Conservation (phyloP, 2,329 filamentous ascomycete species). For the Aspergillus sp. region DNA sequence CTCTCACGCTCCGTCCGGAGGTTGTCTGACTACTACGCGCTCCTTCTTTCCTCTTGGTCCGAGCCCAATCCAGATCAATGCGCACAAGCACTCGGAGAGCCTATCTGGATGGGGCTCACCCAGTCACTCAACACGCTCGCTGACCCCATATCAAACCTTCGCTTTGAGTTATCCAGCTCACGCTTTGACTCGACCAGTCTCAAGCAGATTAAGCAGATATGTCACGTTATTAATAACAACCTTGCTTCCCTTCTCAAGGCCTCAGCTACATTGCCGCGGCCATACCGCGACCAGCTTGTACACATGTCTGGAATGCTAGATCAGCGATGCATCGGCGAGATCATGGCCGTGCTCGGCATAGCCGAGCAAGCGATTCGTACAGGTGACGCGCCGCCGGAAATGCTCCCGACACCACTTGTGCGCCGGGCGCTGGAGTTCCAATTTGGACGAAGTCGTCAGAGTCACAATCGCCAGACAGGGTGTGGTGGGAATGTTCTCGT, state of each 20-base stretch:
- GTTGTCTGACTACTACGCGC: conserved; percentile 55
- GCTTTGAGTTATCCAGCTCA: conserved; percentile 46
- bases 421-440: conserved; percentile 35
- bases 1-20: conserved; percentile 51
- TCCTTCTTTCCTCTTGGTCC: conserved; percentile 53
- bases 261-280: conserved; percentile 40
- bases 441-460: conserved; percentile 27
- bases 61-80: conserved; percentile 25
- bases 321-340: conserved; percentile 51
- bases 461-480: not conserved
- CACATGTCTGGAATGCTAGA: conserved; percentile 47
- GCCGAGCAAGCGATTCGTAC: conserved; percentile 55
- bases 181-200: conserved; percentile 43
- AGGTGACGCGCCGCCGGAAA: conserved; percentile 53
- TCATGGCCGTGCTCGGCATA: conserved; percentile 56
- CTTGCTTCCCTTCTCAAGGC: conserved; percentile 43
- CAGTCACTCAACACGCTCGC: conserved; percentile 39
- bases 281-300: conserved; percentile 48
- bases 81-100: conserved; percentile 33
- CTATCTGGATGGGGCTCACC: conserved; percentile 38
- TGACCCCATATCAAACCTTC: conserved; percentile 39
- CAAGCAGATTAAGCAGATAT: conserved; percentile 37
- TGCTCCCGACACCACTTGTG: conserved; percentile 54
- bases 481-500: conserved; percentile 30
- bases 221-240: conserved; percentile 38